Base-by-base conservation (phyloP, 2,329 filamentous ascomycete species). In the Byssochlamys sp. region DNA sequence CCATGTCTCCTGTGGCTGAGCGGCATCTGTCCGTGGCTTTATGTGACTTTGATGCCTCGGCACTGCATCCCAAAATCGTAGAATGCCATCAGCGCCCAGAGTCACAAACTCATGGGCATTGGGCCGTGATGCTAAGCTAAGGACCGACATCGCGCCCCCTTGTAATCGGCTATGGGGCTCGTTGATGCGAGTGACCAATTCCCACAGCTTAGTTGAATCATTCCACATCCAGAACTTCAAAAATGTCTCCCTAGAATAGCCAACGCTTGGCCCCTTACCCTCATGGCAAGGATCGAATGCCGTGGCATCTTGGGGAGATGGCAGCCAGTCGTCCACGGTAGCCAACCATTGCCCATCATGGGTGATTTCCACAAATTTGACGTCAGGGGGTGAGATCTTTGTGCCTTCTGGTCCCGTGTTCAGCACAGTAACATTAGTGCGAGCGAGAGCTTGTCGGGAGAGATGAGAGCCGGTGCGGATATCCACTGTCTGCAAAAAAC, bases 311-410 rank as follows among this genome's bases (percentile, higher is more conserved):
- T 82, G 78, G 11, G 77, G 75, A 9, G 89, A 84, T 1, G 91
- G 91, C 55, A 82, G 81, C 94, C 94, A 99, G 67, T 91, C 89
- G 69, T 99, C 94, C 1, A 95, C 83, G 1, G 90, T 96, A 3
- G 88, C 91, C 58, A 99, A 81, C 91, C 92, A 97, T 62, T 84
- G 81, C 19, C 92, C 92, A 67, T 97, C 87, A 54, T 81, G 77
- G 50, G 89, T 92, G 63, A 94, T 84, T 50, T 86, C 82, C 54
- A 97, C 77, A 57, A 88, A 83, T 5, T 83, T 87, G 52, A 96
- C 82, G 60, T 87, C 83, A 0, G 94, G 92, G 64, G 96, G 89
- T 12, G 84, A 80, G 54, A 97, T 84, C 3, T 82, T 80, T 55
- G 83, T 81, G 4, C 88, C 85, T 62, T 88, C 86, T 12, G 86